Conservation (phyloP, 2,329 filamentous ascomycete genomes). For the Microdochium nivale region DNA sequence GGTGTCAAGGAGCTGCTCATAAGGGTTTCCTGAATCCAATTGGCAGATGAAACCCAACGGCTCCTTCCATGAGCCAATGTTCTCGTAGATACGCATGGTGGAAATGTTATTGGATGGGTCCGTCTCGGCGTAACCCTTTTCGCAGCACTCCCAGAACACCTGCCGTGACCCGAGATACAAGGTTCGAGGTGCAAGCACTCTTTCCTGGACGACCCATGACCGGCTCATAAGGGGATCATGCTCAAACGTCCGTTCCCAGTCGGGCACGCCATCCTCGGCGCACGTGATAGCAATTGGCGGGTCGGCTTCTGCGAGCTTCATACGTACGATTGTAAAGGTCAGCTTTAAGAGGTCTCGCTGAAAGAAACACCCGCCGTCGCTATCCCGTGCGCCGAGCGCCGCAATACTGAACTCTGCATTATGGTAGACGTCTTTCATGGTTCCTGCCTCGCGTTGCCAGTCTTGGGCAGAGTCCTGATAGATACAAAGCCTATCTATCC, state of each 20-base stretch:
- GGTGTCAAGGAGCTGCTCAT: slow-evolving; percentile 1
- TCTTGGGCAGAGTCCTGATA: slow-evolving; percentile 11
- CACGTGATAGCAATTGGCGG: slow-evolving; percentile 1
- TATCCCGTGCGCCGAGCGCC: slow-evolving; percentile 5
- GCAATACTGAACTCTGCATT: slow-evolving; percentile 9
- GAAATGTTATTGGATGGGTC: no score
- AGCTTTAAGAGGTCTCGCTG: slow-evolving; percentile 4
- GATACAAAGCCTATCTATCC: slow-evolving; percentile 16
- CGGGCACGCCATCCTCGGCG: not conserved
- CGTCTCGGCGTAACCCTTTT: slow-evolving; percentile 7
- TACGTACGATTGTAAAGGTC: slow-evolving; percentile 4
- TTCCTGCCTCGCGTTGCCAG: slow-evolving; percentile 7
- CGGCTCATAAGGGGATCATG: slow-evolving; percentile 7
- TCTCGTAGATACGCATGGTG: no score
- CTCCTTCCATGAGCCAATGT: not conserved
- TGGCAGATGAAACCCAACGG: not conserved
- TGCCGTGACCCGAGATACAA: slow-evolving; percentile 11
- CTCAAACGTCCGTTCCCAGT: slow-evolving; percentile 3
- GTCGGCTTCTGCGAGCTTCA: slow-evolving; percentile 1
- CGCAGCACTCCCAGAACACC: slow-evolving; percentile 12
- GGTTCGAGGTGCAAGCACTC: slow-evolving; percentile 9
- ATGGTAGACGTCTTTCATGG: slow-evolving; percentile 9
- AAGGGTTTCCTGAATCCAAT: slow-evolving; percentile 1
- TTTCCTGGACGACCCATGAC: slow-evolving; percentile 13
- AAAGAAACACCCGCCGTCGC: slow-evolving; percentile 7